phyloP scores from a whole-genome alignment of 2,329 filamentous ascomycete genomes.

The Davidsoniella eucalypti region DNA sequence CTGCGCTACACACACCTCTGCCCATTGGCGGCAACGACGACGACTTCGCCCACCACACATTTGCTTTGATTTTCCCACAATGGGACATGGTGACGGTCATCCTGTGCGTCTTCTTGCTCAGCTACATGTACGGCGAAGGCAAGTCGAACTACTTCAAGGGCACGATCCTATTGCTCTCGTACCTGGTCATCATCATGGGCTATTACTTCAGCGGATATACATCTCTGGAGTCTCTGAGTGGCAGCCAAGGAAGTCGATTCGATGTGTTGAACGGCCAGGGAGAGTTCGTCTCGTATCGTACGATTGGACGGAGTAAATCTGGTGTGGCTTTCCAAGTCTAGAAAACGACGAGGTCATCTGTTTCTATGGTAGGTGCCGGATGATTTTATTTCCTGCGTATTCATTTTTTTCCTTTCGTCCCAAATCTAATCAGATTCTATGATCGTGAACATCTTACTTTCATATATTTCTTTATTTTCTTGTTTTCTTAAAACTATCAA shows the following conservation, averaged over 20 bases:
- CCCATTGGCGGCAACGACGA: conserved; percentile 20
- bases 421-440: too few relatives aligned
- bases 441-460: too few relatives aligned
- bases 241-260: conserved; percentile 32
- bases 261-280: conserved; percentile 36
- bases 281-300: conserved; percentile 35
- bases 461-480: too few relatives aligned
- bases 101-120: conserved; percentile 85
- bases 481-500: too few relatives aligned
- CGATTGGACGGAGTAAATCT: conserved; percentile 30
- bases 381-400: not conserved
- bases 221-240: conserved; percentile 17
- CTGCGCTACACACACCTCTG: conserved; percentile 48
- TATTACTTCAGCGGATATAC: conserved; percentile 66
- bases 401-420: not conserved
- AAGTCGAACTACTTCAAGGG: conserved; percentile 99
- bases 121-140: conserved; percentile 94
- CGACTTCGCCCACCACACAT: conserved; percentile 43
- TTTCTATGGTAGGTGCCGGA: not conserved
- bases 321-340: conserved; percentile 19
- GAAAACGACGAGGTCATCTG: not conserved
- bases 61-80: conserved; percentile 86
- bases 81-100: conserved; percentile 99
- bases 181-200: conserved; percentile 78
- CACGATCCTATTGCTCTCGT: conserved; percentile 81